Conservation (phyloP, 768 basidiomycete species). For the Porphyrellus cyaneotinctus region DNA sequence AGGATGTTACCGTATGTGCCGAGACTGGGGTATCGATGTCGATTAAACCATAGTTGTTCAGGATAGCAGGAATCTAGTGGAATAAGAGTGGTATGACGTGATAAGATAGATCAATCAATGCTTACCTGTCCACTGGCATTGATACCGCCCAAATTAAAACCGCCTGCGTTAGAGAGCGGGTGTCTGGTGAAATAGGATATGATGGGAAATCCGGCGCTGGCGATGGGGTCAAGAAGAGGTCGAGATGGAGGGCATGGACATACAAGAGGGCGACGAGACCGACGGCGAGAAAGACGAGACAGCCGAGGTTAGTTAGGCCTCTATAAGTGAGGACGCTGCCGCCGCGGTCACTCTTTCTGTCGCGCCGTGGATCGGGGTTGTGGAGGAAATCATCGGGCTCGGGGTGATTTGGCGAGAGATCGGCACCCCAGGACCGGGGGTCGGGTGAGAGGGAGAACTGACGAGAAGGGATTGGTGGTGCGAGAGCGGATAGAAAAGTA, state of each 20-base stretch:
- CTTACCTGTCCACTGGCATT: slow-evolving; percentile 69
- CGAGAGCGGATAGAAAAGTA: background rate
- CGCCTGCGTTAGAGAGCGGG: slow-evolving; percentile 47
- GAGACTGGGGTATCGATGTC: slow-evolving; percentile 69
- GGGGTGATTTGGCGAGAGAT: slow-evolving; percentile 50
- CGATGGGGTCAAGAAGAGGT: background rate
- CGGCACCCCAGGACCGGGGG: slow-evolving; percentile 68
- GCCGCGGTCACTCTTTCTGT: slow-evolving; percentile 48
- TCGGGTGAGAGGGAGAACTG: slow-evolving; percentile 75
- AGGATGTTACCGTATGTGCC: slow-evolving; percentile 51
- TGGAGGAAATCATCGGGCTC: slow-evolving; percentile 73
- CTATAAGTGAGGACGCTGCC: slow-evolving; percentile 63
- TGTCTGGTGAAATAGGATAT: slow-evolving; percentile 52
- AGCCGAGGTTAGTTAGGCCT: slow-evolving; percentile 71
- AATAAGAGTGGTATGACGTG: background rate
- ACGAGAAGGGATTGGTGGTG: background rate
- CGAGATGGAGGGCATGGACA: slow-evolving; percentile 17
- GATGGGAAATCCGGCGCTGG: slow-evolving; percentile 61
- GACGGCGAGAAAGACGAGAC: slow-evolving; percentile 51
- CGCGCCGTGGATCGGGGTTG: slow-evolving; percentile 65
- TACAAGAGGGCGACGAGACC: slow-evolving; percentile 61
- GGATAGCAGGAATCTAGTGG: slow-evolving; percentile 49
- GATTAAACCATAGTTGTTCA: slow-evolving; percentile 67
- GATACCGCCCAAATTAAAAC: slow-evolving; percentile 73
- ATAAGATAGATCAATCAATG: background rate